These are phyloP conservation scores for Protomyces pachydermus DNA, from an alignment of 1,139 yeast genomes.

Conservation along the genomic window DNA sequence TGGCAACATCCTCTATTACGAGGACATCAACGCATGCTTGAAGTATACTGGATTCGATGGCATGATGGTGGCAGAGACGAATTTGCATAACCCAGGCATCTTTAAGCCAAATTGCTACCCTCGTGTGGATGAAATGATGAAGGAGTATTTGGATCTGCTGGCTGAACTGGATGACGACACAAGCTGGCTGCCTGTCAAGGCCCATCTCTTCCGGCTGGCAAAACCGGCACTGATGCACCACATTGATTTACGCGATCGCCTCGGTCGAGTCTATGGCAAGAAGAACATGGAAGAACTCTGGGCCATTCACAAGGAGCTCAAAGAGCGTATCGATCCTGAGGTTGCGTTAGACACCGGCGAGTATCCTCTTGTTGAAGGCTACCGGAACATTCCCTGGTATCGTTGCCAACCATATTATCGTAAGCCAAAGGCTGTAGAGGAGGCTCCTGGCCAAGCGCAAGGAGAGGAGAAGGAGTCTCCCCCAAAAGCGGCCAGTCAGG, in stretches of 20 bases:
- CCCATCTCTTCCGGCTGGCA: constrained; percentile 82
- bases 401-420: constrained; percentile 94
- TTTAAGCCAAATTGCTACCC: constrained; percentile 60
- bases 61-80: constrained; percentile 97
- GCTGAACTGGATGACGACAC: constrained; percentile 56
- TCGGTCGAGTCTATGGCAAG: constrained; percentile 50
- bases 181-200: constrained; percentile 76
- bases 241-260: constrained; percentile 67
- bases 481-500: background rate
- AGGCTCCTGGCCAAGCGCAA: background rate
- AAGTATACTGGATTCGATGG: constrained; percentile 70
- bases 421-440: constrained; percentile 45
- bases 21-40: constrained; percentile 66
- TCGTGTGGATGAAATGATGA: constrained; percentile 70
- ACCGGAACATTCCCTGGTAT: constrained; percentile 89
- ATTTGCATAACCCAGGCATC: constrained; percentile 86
- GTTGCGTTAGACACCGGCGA: background rate
- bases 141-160: constrained; percentile 87
- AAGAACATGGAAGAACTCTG: constrained; percentile 42
- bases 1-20: constrained; percentile 83
- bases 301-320: constrained; percentile 50
- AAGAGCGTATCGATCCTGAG: constrained; percentile 46
- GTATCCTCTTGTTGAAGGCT: constrained; percentile 62
- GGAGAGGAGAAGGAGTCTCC: background rate
- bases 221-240: constrained; percentile 71